Evolutionary conservation across 805 yeast genomes (phyloP), one percentile per base, ranked within the genome.

Genomic region (Candida loeiensis): DNA sequence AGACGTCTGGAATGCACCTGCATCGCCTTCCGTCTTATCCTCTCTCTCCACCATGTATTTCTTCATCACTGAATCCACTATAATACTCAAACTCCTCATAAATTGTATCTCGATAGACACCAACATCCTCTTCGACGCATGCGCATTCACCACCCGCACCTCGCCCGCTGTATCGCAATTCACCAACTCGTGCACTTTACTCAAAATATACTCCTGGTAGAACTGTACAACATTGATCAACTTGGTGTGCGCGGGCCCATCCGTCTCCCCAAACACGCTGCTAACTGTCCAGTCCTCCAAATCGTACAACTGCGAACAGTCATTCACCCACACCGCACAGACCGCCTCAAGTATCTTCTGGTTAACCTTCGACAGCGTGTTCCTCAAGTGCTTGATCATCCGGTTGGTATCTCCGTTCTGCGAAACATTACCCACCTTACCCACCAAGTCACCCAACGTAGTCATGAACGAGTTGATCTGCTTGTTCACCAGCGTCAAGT

Each of bases 311-410:
- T 69, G 74, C 2, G 69, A 56, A 45, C 73, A 67, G 44, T 69
- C 74, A 43, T 69, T 69, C 3, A 68, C 67, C 73, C 73, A 69
- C 1, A 64, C 64, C 3, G 73, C 57, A 46, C 73, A 69, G 2
- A 61, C 48, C 1, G 70, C 72, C 48, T 69, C 73, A 37, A 68
- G 44, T 11, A 67, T 59, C 34, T 58, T 58, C 47, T 66, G 74
- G 42, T 63, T 67, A 13, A 65, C 58, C 14, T 55, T 47, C 8
- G 50, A 18, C 3, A 68, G 59, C 3, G 64, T 50, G n/a, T 47
- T 55, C 31, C 71, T 48, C 41, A 69, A 56, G 30, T 48, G 47
- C 37, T 66, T 66, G 39, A 69, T 50, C 24, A 56, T 45, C 43
- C 60, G 64, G 46, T 68, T 67, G 14, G 73, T 66, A 26, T 66